These are phyloP conservation scores for Pseudofabraea citricarpa DNA, from an alignment of 2,329 filamentous ascomycete genomes.

Conservation along the genomic window DNA sequence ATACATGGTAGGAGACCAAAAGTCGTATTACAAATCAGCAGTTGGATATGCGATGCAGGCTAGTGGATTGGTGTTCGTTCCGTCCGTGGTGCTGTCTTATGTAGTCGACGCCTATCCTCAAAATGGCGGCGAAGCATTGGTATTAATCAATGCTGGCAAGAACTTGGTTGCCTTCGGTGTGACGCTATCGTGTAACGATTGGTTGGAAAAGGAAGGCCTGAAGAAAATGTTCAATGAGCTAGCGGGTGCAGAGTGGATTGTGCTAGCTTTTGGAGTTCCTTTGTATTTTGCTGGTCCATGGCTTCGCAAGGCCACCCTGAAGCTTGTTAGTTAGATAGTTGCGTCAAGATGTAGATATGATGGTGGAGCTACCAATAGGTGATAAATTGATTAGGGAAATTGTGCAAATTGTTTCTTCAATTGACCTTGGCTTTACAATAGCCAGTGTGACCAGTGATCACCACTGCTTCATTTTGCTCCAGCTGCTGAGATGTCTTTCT, in stretches of 20 bases:
- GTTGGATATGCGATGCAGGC: slow-evolving; percentile 26
- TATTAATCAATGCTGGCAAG: slow-evolving; percentile 29
- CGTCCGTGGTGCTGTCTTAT: slow-evolving; percentile 30
- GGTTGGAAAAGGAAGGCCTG: slow-evolving; percentile 26
- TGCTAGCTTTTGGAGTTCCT: slow-evolving; percentile 24
- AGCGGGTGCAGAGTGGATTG: slow-evolving; percentile 29
- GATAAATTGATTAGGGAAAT: too few species aligned
- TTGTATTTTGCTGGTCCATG: slow-evolving; percentile 27
- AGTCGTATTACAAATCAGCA: slow-evolving; percentile 21
- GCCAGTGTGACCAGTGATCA: too few species aligned
- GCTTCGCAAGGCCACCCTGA: background rate
- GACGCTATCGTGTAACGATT: slow-evolving; percentile 12
- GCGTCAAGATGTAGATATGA: background rate
- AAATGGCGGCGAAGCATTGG: slow-evolving; percentile 28
- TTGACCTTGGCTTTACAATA: too few species aligned
- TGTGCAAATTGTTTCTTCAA: too few species aligned
- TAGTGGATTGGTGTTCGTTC: slow-evolving; percentile 26
- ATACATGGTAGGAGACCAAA: slow-evolving; percentile 22
- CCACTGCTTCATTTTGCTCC: too few species aligned
- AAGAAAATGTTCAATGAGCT: slow-evolving; percentile 32
- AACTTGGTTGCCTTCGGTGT: slow-evolving; percentile 21
- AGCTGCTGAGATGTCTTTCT: too few species aligned
- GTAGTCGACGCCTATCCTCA: slow-evolving; percentile 29
- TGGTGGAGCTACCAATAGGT: too few species aligned
- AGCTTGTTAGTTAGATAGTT: background rate